Conservation (phyloP, 495 filamentous ascomycete species). For the Penicillium ochrochloron region DNA sequence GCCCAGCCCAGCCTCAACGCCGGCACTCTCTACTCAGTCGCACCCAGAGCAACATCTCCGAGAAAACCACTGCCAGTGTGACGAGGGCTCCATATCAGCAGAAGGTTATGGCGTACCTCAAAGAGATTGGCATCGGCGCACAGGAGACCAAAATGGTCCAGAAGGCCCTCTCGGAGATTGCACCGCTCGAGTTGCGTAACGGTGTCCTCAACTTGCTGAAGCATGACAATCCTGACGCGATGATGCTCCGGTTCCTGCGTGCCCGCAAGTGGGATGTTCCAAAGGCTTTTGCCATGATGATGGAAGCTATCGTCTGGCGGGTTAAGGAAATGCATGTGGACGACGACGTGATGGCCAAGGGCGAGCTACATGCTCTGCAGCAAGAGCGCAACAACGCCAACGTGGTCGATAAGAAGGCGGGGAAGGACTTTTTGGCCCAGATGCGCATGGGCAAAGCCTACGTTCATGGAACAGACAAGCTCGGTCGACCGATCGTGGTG, state of each 20-base stretch:
- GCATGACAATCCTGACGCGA: constrained; percentile 86
- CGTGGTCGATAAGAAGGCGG: constrained; percentile 61
- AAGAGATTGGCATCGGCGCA: constrained; percentile 29
- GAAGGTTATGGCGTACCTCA: constrained; percentile 31
- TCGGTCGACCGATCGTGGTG: constrained; percentile 81
- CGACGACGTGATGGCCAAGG: constrained; percentile 75
- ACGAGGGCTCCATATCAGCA: constrained; percentile 25
- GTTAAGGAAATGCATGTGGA: constrained; percentile 78
- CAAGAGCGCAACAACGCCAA: constrained; percentile 60
- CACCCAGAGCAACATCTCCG: constrained; percentile 34
- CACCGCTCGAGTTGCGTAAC: constrained; percentile 70
- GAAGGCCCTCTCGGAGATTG: constrained; percentile 43
- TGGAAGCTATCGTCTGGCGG: constrained; percentile 89
- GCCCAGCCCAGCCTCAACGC: constrained; percentile 26
- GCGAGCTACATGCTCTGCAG: constrained; percentile 68
- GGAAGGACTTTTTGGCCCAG: constrained; percentile 80
- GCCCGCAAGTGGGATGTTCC: constrained; percentile 95
- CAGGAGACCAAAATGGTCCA: constrained; percentile 39
- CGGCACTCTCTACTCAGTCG: constrained; percentile 34
- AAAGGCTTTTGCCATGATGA: constrained; percentile 86
- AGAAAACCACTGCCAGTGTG: constrained; percentile 20
- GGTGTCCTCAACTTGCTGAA: constrained; percentile 88
- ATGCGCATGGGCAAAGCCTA: constrained; percentile 89
- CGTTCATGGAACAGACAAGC: constrained; percentile 81
- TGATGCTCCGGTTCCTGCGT: constrained; percentile 87